phyloP scores from a whole-genome alignment of 805 yeast genomes.

The Pachysolen tannophilus region DNA sequence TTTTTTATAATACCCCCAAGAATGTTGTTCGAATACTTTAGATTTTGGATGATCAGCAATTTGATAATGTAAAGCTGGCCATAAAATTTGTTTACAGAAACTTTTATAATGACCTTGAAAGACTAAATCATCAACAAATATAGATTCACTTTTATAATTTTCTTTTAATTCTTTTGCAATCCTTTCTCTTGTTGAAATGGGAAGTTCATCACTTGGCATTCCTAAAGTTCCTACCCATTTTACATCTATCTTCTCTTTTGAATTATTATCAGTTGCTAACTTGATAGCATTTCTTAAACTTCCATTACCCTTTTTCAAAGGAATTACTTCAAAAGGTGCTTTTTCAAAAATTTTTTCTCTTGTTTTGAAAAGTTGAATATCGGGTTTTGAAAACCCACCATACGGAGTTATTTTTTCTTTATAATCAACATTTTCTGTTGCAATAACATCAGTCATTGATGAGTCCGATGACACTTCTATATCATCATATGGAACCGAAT shows the following conservation, averaged over 20 bases:
- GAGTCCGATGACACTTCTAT: slow-evolving; percentile 4
- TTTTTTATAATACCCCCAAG: slow-evolving; percentile 77
- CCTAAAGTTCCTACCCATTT: slow-evolving; percentile 91
- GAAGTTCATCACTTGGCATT: slow-evolving; percentile 81
- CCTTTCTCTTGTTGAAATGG: slow-evolving; percentile 41
- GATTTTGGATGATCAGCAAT: slow-evolving; percentile 93
- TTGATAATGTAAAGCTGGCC: slow-evolving; percentile 94
- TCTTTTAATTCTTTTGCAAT: slow-evolving; percentile 40
- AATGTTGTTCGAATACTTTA: slow-evolving; percentile 91
- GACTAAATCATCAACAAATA: slow-evolving; percentile 67
- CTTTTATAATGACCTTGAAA: slow-evolving; percentile 88
- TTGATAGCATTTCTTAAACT: slow-evolving; percentile 80
- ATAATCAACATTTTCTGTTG: not conserved
- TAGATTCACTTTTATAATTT: slow-evolving; percentile 53
- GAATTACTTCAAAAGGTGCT: slow-evolving; percentile 69
- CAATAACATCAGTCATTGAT: slow-evolving; percentile 1
- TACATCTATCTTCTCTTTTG: slow-evolving; percentile 23
- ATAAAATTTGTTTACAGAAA: slow-evolving; percentile 87
- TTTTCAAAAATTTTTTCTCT: slow-evolving; percentile 38
- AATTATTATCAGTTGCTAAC: slow-evolving; percentile 38
- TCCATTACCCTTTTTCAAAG: slow-evolving; percentile 74
- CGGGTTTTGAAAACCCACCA: slow-evolving; percentile 69
- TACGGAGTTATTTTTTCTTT: slow-evolving; percentile 43
- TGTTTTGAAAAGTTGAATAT: slow-evolving; percentile 14
- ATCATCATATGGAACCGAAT: slow-evolving; percentile 6